These are phyloP conservation scores for Mycena maculata DNA, from an alignment of 768 basidiomycete species.

Conservation along the genomic window DNA sequence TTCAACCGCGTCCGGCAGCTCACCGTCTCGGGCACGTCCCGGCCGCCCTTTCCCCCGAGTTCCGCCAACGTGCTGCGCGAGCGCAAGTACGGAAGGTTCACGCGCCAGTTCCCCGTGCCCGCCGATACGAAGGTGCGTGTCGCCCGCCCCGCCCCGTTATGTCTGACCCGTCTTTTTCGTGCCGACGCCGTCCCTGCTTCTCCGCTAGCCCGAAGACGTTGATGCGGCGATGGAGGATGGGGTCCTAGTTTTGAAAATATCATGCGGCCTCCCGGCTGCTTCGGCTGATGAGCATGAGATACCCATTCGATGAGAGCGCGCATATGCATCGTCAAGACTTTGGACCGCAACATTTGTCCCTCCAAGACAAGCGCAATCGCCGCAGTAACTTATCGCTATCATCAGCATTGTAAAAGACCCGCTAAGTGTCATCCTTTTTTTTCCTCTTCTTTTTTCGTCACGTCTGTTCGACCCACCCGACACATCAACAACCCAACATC, in stretches of 20 bases:
- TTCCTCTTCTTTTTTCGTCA: not conserved
- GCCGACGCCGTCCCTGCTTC: constrained; percentile 25
- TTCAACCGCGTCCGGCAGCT: constrained; percentile 74
- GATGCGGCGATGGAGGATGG: constrained; percentile 69
- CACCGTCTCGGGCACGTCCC: constrained; percentile 60
- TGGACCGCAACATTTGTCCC: constrained; percentile 61
- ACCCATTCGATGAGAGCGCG: constrained; percentile 55
- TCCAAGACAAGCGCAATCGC: constrained; percentile 25
- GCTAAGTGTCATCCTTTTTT: constrained; percentile 17
- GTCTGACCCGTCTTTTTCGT: constrained; percentile 38
- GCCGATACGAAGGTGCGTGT: constrained; percentile 64
- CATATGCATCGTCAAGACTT: constrained; percentile 40
- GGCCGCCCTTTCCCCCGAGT: constrained; percentile 51
- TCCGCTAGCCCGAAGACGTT: constrained; percentile 63
- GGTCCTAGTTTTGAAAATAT: constrained; percentile 66
- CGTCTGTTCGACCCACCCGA: constrained; percentile 1
- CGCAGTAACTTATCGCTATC: constrained; percentile 7
- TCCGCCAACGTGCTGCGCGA: constrained; percentile 46
- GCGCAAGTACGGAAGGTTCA: constrained; percentile 63
- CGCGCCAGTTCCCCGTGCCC: constrained; percentile 65
- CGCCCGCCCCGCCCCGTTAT: constrained; percentile 28
- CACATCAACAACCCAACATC: not conserved
- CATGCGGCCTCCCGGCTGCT: constrained; percentile 58
- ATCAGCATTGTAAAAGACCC: constrained; percentile 3
- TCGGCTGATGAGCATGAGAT: constrained; percentile 63